A percentile compares a stretch with the other conserved stretches of the same genome.
Conservation (phyloP, 768 basidiomycete species). For the Scleroderma bovista region DNA sequence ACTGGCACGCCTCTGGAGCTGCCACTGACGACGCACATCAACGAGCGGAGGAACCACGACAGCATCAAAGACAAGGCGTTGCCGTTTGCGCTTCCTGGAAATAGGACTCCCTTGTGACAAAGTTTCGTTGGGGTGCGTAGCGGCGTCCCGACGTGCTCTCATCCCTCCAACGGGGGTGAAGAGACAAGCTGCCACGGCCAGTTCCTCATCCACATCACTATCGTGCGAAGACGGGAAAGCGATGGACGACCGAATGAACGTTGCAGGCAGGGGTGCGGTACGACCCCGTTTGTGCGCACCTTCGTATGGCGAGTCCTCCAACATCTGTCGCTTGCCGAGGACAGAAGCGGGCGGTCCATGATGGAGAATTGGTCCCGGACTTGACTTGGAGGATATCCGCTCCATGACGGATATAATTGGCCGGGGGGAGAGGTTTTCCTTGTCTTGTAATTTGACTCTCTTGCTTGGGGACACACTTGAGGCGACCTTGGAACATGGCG, state of each 20-base stretch:
- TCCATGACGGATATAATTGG: slow-evolving; percentile 38
- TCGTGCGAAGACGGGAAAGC: slow-evolving; percentile 20
- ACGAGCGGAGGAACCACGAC: slow-evolving; percentile 42
- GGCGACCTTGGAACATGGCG: slow-evolving; percentile 10
- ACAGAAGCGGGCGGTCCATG: slow-evolving; percentile 13
- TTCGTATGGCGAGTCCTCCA: slow-evolving; percentile 31
- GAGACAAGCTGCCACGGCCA: slow-evolving; percentile 19
- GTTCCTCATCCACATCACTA: slow-evolving; percentile 28
- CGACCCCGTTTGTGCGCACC: slow-evolving; percentile 22
- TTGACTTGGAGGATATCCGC: slow-evolving; percentile 36
- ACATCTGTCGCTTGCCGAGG: slow-evolving; percentile 42
- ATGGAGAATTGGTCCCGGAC: slow-evolving; percentile 21
- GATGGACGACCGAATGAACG: slow-evolving; percentile 28
- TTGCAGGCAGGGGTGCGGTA: neutral
- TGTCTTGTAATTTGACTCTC: slow-evolving; percentile 37
- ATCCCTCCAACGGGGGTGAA: slow-evolving; percentile 12
- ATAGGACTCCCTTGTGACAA: slow-evolving; percentile 1
- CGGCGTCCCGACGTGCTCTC: neutral
- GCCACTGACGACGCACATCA: slow-evolving; percentile 18
- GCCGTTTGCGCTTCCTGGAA: slow-evolving; percentile 39
- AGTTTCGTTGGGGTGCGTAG: neutral
- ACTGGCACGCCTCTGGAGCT: slow-evolving; percentile 17
- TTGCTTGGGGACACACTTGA: slow-evolving; percentile 32
- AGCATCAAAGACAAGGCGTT: slow-evolving; percentile 45
- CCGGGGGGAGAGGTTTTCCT: slow-evolving; percentile 56